phyloP scores from a whole-genome alignment of 441 rosid genomes.

The Hypseocharis bilobata region DNA sequence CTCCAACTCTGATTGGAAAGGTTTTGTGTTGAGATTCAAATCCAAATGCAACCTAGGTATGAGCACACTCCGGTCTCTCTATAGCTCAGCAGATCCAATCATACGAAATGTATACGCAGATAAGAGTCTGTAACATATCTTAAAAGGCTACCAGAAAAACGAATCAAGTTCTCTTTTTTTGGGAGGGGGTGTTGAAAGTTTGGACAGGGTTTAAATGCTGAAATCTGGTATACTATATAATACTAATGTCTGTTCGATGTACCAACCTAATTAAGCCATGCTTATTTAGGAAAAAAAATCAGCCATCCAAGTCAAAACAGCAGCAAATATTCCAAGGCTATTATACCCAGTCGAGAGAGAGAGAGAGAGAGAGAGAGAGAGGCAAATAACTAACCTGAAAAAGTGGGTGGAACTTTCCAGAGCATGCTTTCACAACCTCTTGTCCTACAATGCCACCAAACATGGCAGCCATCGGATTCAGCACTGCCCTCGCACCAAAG shows the following conservation, averaged over 20 bases:
- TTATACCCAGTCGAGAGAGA: background rate
- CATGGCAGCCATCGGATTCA: slow-evolving; percentile 95
- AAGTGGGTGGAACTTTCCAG: slow-evolving; percentile 87
- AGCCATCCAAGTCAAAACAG: background rate
- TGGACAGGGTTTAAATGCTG: background rate
- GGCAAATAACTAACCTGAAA: slow-evolving; percentile 44
- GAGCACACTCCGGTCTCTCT: background rate
- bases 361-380: no score
- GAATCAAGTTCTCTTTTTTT: no score
- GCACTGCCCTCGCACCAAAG: slow-evolving; percentile 75
- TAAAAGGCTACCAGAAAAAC: no score
- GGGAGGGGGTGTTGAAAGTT: no score
- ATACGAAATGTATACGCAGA: background rate
- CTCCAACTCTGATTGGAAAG: background rate
- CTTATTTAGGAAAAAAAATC: background rate
- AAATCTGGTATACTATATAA: no score
- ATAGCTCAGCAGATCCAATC: background rate
- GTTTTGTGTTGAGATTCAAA: background rate
- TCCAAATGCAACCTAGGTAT: background rate
- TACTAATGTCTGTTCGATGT: no score
- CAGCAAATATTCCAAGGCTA: background rate
- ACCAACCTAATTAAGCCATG: background rate
- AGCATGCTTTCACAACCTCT: slow-evolving; percentile 90
- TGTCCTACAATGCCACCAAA: slow-evolving; percentile 93
- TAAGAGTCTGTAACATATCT: no score